Evolutionary conservation across 129 eudicot species (phyloP).

Genomic region (sunflower (Helianthus annuus)): DNA sequence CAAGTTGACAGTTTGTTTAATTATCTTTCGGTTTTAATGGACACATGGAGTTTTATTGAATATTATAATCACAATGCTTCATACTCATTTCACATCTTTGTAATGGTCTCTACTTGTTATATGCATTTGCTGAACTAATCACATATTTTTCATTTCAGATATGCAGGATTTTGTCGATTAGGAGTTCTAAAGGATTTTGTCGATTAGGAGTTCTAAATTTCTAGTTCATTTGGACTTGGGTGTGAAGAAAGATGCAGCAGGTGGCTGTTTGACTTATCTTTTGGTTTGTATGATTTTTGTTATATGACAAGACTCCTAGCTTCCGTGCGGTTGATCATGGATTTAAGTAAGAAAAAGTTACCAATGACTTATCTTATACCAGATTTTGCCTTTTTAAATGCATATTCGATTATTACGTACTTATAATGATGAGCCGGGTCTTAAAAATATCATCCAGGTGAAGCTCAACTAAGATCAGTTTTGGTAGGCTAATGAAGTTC

Average conservation of each 20-base stretch:
- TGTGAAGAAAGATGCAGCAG: too few species aligned
- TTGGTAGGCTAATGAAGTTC: neutral
- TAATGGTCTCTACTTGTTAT: neutral
- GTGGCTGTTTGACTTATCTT: too few species aligned
- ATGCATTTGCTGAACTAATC: neutral
- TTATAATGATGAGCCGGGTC: neutral
- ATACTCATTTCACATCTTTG: constrained; percentile 2
- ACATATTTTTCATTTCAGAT: neutral
- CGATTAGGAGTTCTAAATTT: constrained; percentile 9
- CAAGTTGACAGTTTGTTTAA: neutral
- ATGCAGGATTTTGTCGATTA: constrained; percentile 24
- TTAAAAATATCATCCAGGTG: too few species aligned
- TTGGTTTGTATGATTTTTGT: too few species aligned
- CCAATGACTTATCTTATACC: too few species aligned
- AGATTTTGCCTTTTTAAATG: too few species aligned
- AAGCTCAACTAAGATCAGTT: neutral
- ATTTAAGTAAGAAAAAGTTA: too few species aligned
- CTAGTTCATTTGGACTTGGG: neutral
- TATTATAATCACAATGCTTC: neutral
- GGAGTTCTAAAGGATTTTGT: constrained; percentile 21
- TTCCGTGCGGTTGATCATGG: too few species aligned
- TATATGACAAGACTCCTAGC: too few species aligned
- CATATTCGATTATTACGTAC: neutral
- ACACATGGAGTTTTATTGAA: neutral
- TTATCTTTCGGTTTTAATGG: neutral